Evolutionary conservation across 148 eudicot genomes (phyloP), one percentile per base, ranked within the genome.

Genomic region (Rhododendron vialii): DNA sequence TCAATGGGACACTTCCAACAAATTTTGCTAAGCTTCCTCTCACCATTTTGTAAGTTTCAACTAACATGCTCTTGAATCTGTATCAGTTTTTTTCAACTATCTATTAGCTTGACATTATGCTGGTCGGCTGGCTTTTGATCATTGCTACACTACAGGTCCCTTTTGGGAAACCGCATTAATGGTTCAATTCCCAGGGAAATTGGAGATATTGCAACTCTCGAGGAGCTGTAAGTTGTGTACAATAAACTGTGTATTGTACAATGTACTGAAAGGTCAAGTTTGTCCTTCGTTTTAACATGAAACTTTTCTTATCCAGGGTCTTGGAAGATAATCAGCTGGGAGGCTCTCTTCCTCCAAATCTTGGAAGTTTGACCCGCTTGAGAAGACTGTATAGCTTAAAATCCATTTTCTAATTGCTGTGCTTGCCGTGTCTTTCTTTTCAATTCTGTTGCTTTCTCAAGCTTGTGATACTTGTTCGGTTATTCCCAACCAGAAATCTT

Each of bases 1-100:
- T 97, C 65, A 82, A 87, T 87, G 99, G 99, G 81, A 83, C 93
- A 26, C 93, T 97, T 86, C 99, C 98, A 14, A 47, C 84, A 43
- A 82, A 82, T 84, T 90, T 92, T 35, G 78, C 93, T 65, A 91
- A 87, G 87, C 89, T 89, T 79, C 93, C 92, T 30, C 90, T 96
- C 84, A 87, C 85, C 78, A 90, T 15, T 35, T 53, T 96, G 98
- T 96, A 90, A 90, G 98, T 89, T 43, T 65, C 69, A 28, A 6
- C 43, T 14, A 13, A 50, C 9, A n/a, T 82, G 20, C 55, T 86
- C 83, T 24, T 9, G 57, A 78, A 22, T 50, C 38, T n/a, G n/a
- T 55, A 24, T 73, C 67, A 30, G 71, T 80, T 26, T 59, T 61
- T 78, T 78, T 14, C n/a, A 17, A 24, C 30, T 57, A 85, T 26